Base-by-base conservation (phyloP, 768 basidiomycete species). In the Lactarius sp. region DNA sequence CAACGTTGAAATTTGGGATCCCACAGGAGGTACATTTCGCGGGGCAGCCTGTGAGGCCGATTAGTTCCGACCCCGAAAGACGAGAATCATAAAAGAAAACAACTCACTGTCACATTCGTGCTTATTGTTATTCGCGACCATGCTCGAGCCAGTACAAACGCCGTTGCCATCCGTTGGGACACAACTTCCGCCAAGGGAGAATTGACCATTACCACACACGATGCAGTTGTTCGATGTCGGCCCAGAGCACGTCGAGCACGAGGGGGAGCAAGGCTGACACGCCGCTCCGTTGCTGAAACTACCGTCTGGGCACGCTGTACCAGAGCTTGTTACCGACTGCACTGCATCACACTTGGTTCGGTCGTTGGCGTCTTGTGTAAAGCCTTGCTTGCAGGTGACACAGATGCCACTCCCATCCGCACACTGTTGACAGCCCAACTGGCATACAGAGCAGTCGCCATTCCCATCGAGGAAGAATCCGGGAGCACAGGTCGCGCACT, bases 61-160 rank as follows among this genome's bases (percentile, higher is more conserved):
- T 64, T 20, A 37, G 64, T 67, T 36, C 58, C 46, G 33, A 64
- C 31, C 53, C 22, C 22, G 51, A 37, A 42, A 0, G n/a, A 16
- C 18, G 55, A 22, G 18, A 60, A 47, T 53, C 3, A 6, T 1
- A 47, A 42, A 60, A 56, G 41, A 33, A 57, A 44, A 80, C 88
- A 44, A 80, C 88, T 73, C 70, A 92, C 92, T 82, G 70, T 94
- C 90, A 70, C 93, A 95, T 69, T 85, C 83, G n/a, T 81, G 76
- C 75, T 93, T 94, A 71, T 81, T 80, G 68, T 91, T 92, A 68
- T 96, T 88, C 22, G 85, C 91, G 41, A 94, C 82, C 66, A 90
- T 76, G 52, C 78, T 82, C 10, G 88, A 80, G 7, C 85, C 85
- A 51, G 81, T 76, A 75, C 94, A 96, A 9, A 90, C 83, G 3